Evolutionary conservation across 345 rosid genomes (phyloP), one percentile per base, ranked within the genome.

Genomic region (Citrus cavaleriei): DNA sequence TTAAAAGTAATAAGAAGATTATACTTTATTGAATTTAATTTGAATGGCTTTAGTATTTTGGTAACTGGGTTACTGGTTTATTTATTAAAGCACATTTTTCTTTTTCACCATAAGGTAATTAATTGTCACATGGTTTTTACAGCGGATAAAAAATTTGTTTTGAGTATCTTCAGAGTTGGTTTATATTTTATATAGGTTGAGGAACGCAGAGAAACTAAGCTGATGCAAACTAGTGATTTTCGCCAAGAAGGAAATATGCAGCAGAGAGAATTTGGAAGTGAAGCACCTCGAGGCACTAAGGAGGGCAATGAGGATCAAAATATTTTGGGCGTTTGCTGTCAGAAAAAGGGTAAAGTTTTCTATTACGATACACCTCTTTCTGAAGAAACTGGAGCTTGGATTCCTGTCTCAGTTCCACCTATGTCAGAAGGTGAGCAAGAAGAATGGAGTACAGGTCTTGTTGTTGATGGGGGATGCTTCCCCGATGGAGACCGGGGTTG

Each of bases 321-420:
- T 63, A 57, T n/a, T 64, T 51, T 28, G 18, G 70, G 63, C 12
- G 65, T 16, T 74, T 25, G 58, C 59, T 22, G 58, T 55, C 62
- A 64, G 70, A 70, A 83, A 62, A 30, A 22, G 21, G 74, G 81
- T 62, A 80, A 77, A 34, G 16, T 6, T 38, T 83, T 83, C 75
- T 83, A 78, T 55, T 83, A 74, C 70, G 86, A 83, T 32, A 42
- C 81, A 35, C 86, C 86, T 19, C 75, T 77, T 63, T 74, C 68
- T 34, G 83, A 80, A 74, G 86, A 83, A 69, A 80, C 83, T 40
- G 86, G 86, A 32, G 63, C 46, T 54, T 83, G 81, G 81, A 60
- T 80, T 69, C 83, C 83, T 68, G 81, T 83, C 63, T 80, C 81
- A 12, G 71, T 77, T 9, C 86, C 79, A n/a, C 77, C 83, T 19